Base-by-base conservation (phyloP, 202 grass and related monocot species). In the Sporobolus alterniflorus region DNA sequence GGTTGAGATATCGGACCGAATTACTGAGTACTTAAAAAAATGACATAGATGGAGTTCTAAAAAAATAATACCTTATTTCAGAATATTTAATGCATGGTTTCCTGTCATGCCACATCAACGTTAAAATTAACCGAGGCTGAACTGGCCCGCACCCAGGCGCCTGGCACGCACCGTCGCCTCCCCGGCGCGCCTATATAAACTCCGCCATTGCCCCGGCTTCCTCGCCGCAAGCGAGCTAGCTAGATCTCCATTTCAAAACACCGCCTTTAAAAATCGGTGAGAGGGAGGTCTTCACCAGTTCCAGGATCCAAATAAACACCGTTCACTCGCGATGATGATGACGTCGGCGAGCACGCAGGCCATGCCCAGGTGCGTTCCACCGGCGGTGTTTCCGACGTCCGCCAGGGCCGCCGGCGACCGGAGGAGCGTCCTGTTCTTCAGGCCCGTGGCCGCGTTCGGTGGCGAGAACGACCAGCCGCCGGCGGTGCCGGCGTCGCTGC, bases 91-190 rank as follows among this genome's bases (percentile, higher is more conserved):
- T 6, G 29, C n/a, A n/a, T n/a, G n/a, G 4, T 39, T 57, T 1
- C 40, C 6, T 33, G 25, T 9, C 3, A 40, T 2, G 15, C 1
- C 6, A 48, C 40, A 49, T 20, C 12, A 36, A 33, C 41, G 8
- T n/a, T n/a, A n/a, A 73, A 86, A 82, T 89, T 85, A 86, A 78
- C 66, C 88, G 81, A 66, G 33, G 65, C 17, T 89, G 33, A 82
- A 85, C 87, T 89, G 88, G 88, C 77, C 77, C 34, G 64, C 69
- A 43, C 48, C 56, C 65, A 9, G 50, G 48, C 77, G 56, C 87
- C 64, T 64, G 72, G 20, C 87, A 85, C 77, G 78, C 83, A 67
- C 28, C 66, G 72, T n/a, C 64, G 24, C 16, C 55, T 60, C 25
- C 55, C 46, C 64, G 62, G 40, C 59, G 59, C 66, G 74, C 83